A percentile compares a stretch with the other conserved stretches of the same genome.
These are phyloP conservation scores for Ceratobasidium sp. DNA, from an alignment of 1,284 basidiomycete genomes.

Conservation along the genomic window DNA sequence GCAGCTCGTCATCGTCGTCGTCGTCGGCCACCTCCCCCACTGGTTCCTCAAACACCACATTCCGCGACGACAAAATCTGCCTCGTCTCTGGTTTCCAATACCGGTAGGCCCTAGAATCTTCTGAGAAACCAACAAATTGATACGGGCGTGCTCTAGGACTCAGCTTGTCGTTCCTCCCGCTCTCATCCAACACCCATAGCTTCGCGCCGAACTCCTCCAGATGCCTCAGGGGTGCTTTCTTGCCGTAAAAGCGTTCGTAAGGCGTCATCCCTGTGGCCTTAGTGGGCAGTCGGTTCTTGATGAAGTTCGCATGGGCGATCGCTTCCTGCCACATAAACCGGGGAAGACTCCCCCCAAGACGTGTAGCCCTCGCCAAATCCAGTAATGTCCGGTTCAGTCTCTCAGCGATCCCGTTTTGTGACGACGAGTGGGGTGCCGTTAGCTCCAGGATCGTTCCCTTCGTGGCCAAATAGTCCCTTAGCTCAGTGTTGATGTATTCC, in stretches of 20 bases:
- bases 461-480: neutral
- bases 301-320: conserved; percentile 8
- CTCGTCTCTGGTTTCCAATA: neutral
- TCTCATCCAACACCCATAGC: conserved; percentile 4
- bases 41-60: neutral
- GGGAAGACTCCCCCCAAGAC: conserved; percentile 3
- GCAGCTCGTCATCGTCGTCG: neutral
- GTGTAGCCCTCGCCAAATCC: conserved; percentile 28
- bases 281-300: conserved; percentile 7
- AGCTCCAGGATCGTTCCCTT: conserved; percentile 36
- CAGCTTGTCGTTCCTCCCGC: too few species aligned
- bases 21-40: neutral
- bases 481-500: neutral
- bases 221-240: neutral
- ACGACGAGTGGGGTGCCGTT: conserved; percentile 21
- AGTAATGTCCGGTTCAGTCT: conserved; percentile 33
- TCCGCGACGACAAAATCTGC: neutral
- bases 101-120: neutral
- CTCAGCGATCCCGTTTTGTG: conserved; percentile 44
- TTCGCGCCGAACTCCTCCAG: conserved; percentile 18
- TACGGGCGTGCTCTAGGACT: neutral
- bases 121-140: neutral
- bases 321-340: conserved; percentile 31
- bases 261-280: conserved; percentile 21
- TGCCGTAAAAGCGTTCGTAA: neutral